Percentiles rank a stretch among this genome's conserved stretches.
These are phyloP conservation scores for Trichoderma virens DNA, from an alignment of 495 filamentous ascomycete species.

Conservation along the genomic window DNA sequence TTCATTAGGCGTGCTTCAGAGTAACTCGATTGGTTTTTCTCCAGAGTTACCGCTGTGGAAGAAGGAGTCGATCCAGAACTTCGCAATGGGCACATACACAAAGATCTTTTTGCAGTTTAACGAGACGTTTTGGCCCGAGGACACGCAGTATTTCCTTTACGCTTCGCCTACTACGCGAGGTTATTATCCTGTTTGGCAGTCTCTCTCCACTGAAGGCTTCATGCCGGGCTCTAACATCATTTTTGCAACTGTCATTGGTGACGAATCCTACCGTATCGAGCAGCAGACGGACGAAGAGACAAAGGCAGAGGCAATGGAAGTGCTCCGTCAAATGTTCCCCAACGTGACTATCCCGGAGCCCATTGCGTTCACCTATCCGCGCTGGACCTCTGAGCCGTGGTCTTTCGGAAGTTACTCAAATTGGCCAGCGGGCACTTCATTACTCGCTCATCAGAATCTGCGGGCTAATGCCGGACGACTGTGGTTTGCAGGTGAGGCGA, in stretches of 20 bases:
- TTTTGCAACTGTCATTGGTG: slow-evolving; percentile 59
- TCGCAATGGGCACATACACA: slow-evolving; percentile 70
- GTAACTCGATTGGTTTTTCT: slow-evolving; percentile 48
- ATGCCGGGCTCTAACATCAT: slow-evolving; percentile 57
- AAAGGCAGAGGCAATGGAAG: slow-evolving; percentile 50
- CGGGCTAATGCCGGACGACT: slow-evolving; percentile 58
- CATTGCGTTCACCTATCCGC: slow-evolving; percentile 59
- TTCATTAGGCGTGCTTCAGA: slow-evolving; percentile 41
- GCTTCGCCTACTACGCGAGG: slow-evolving; percentile 55
- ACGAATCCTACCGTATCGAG: slow-evolving; percentile 58
- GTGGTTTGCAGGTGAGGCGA: slow-evolving; percentile 68
- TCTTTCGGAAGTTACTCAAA: slow-evolving; percentile 66
- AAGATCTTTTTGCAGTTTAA: slow-evolving; percentile 73
- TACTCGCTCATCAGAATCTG: slow-evolving; percentile 66
- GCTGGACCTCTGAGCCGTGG: slow-evolving; percentile 53
- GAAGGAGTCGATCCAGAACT: slow-evolving; percentile 53
- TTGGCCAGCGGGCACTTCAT: slow-evolving; percentile 58
- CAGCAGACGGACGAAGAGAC: slow-evolving; percentile 54
- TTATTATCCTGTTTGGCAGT: slow-evolving; percentile 67
- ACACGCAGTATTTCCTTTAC: slow-evolving; percentile 65
- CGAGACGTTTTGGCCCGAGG: slow-evolving; percentile 60
- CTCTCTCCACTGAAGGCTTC: slow-evolving; percentile 52
- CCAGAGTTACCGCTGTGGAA: slow-evolving; percentile 63
- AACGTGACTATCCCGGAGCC: slow-evolving; percentile 55
- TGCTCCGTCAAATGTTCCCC: slow-evolving; percentile 61